These are phyloP conservation scores for Arbutus unedo DNA, from an alignment of 148 eudicot genomes.

Conservation along the genomic window DNA sequence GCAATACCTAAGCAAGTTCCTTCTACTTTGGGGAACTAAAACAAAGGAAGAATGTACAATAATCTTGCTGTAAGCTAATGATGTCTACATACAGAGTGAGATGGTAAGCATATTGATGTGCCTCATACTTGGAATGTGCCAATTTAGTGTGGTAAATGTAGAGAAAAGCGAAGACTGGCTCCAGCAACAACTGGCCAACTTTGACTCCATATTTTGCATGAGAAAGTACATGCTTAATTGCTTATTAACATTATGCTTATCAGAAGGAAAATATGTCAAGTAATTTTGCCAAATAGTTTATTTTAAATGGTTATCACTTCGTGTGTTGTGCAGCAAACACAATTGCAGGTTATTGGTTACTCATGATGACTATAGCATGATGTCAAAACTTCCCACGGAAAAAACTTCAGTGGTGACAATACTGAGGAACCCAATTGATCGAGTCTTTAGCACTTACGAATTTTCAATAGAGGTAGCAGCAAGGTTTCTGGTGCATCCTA, in stretches of 20 bases:
- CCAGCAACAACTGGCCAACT: background rate
- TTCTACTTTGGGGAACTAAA: background rate
- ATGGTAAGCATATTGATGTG: background rate
- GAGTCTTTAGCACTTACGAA: conserved; percentile 91
- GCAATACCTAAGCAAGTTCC: background rate
- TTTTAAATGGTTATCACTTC: conserved; percentile 3
- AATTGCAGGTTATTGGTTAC: conserved; percentile 78
- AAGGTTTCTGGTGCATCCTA: conserved; percentile 86
- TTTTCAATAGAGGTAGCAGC: conserved; percentile 94
- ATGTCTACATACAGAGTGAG: background rate
- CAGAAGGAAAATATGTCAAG: background rate
- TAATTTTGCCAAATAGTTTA: background rate
- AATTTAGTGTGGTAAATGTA: background rate
- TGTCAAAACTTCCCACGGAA: conserved; percentile 73
- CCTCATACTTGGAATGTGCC: background rate
- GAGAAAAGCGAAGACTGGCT: background rate
- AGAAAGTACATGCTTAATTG: background rate
- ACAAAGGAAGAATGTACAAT: background rate
- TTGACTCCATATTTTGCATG: background rate
- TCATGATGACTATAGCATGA: conserved; percentile 96
- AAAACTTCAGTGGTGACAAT: conserved; percentile 92
- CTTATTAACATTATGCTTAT: background rate
- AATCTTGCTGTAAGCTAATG: background rate
- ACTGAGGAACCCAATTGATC: conserved; percentile 84
- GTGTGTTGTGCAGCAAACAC: conserved; percentile 54